These are phyloP conservation scores for Erigeron philadelphicus DNA, from an alignment of 140 eudicot species.

Conservation along the genomic window DNA sequence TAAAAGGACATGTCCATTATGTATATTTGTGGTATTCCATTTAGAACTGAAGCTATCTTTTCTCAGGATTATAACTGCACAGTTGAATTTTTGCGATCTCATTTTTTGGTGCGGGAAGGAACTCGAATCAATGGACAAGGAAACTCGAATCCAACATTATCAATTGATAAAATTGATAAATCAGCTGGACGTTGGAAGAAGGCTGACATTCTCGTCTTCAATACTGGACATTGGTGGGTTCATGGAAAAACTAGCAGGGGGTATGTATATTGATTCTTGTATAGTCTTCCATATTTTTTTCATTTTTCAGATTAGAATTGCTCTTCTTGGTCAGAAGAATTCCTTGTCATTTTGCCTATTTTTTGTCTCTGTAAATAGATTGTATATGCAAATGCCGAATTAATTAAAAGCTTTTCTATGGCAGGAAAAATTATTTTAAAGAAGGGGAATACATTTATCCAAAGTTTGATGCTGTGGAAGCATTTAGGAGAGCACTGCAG, in stretches of 20 bases:
- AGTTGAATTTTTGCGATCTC: constrained; percentile 79
- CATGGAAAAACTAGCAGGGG: constrained; percentile 95
- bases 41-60: constrained; percentile 1
- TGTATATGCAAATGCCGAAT: not conserved
- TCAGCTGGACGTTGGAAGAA: constrained; percentile 64
- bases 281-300: constrained; percentile 2
- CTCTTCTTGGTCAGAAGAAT: not conserved
- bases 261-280: constrained; percentile 34
- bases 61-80: constrained; percentile 85
- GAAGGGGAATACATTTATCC: constrained; percentile 76
- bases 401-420: constrained; percentile 20
- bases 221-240: constrained; percentile 99
- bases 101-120: constrained; percentile 89
- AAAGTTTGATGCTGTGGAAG: constrained; percentile 74
- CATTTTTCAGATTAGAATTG: not conserved
- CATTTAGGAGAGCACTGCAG: constrained; percentile 66
- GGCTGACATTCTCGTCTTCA: constrained; percentile 87
- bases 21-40: not conserved
- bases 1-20: not conserved
- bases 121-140: constrained; percentile 55
- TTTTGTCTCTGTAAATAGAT: not conserved
- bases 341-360: not conserved
- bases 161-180: constrained; percentile 72
- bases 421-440: constrained; percentile 76
- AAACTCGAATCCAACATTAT: constrained; percentile 70